Evolutionary conservation across 2,329 filamentous ascomycete genomes (phyloP).

Genomic region (Xenosphaeropsis pyriputrescens): DNA sequence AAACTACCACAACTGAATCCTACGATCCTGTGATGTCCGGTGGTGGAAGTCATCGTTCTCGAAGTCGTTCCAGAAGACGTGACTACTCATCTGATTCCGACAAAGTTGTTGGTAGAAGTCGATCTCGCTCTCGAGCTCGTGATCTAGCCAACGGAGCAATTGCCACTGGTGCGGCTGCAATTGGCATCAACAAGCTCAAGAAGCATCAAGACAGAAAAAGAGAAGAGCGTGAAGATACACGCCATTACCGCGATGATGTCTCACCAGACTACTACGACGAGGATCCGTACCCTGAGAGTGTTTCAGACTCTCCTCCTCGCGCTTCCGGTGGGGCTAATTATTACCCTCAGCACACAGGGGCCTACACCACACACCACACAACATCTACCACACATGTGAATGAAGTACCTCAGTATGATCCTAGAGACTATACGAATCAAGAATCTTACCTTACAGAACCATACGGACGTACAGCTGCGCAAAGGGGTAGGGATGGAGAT

Average conservation of each 20-base stretch:
- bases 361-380: slow-evolving; percentile 11
- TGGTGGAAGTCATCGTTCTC: slow-evolving; percentile 7
- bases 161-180: slow-evolving; percentile 43
- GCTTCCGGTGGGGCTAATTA: slow-evolving; percentile 18
- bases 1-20: slow-evolving; percentile 15
- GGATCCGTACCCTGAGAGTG: slow-evolving; percentile 12
- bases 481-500: slow-evolving; percentile 10
- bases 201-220: slow-evolving; percentile 27
- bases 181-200: slow-evolving; percentile 46
- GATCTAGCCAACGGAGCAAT: slow-evolving; percentile 38
- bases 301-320: slow-evolving; percentile 18
- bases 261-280: slow-evolving; percentile 16
- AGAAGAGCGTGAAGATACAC: slow-evolving; percentile 19
- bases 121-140: slow-evolving; percentile 38
- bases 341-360: slow-evolving; percentile 11
- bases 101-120: slow-evolving; percentile 12
- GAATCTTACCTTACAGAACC: slow-evolving; percentile 6
- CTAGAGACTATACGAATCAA: slow-evolving; percentile 14
- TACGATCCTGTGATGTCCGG: slow-evolving; percentile 12
- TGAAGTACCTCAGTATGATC: slow-evolving; percentile 15
- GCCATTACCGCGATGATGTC: slow-evolving; percentile 18
- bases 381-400: slow-evolving; percentile 11
- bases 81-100: slow-evolving; percentile 12
- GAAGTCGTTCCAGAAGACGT: slow-evolving; percentile 9
- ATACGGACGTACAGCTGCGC: slow-evolving; percentile 9